These are phyloP conservation scores for Neurospora pannonica DNA, from an alignment of 495 filamentous ascomycete species.

Conservation along the genomic window DNA sequence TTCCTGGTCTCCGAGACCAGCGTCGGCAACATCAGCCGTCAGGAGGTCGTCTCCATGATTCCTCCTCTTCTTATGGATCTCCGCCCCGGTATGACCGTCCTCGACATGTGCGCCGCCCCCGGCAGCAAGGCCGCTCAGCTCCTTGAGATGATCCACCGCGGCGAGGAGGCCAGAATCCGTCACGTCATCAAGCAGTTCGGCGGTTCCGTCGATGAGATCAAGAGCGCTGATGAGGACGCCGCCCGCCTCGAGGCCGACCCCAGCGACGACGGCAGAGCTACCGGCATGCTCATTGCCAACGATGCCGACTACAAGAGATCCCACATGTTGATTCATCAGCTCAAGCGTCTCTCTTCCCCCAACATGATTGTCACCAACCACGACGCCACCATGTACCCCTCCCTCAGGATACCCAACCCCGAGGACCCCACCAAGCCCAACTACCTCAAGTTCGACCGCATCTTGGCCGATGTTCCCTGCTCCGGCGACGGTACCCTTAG, in stretches of 20 bases:
- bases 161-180: constrained; percentile 74
- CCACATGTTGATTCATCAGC: constrained; percentile 94
- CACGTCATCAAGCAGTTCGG: constrained; percentile 47
- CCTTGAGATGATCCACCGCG: constrained; percentile 84
- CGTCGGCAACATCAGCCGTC: constrained; percentile 92
- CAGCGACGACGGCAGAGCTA: constrained; percentile 73
- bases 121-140: constrained; percentile 95
- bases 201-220: constrained; percentile 35
- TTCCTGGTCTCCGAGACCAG: constrained; percentile 97
- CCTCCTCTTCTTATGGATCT: constrained; percentile 90
- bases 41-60: constrained; percentile 98
- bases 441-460: constrained; percentile 94
- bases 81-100: constrained; percentile 77
- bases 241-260: constrained; percentile 46
- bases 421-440: constrained; percentile 42
- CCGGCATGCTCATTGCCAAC: constrained; percentile 87
- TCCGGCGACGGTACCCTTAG: constrained; percentile 87
- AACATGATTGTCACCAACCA: constrained; percentile 97
- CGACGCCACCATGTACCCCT: constrained; percentile 91
- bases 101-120: constrained; percentile 94
- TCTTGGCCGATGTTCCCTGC: constrained; percentile 93
- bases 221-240: constrained; percentile 41
- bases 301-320: constrained; percentile 90
- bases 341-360: constrained; percentile 91
- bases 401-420: constrained; percentile 62